These are phyloP conservation scores for Macrophomina pseudophaseolina DNA, from an alignment of 2,329 filamentous ascomycete genomes.

Conservation along the genomic window DNA sequence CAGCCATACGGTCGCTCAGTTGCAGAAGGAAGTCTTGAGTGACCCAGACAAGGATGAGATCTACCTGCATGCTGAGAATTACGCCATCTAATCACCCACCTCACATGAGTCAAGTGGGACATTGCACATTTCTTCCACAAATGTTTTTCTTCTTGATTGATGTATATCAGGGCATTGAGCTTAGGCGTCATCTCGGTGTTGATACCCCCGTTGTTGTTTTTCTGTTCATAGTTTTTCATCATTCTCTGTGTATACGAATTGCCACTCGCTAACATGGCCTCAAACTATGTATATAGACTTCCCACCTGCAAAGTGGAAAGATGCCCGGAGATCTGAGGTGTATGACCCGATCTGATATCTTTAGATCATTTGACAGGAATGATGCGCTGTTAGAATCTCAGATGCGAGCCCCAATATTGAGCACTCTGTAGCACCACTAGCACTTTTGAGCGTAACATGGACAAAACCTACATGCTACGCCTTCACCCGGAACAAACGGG, in stretches of 20 bases:
- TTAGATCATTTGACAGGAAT: too few species aligned
- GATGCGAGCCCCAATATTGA: too few species aligned
- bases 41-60: constrained; percentile 83
- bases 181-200: constrained; percentile 4
- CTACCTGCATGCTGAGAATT: constrained; percentile 94
- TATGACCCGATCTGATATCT: too few species aligned
- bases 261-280: too few species aligned
- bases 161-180: not conserved
- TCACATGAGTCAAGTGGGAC: not conserved
- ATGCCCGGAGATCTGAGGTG: too few species aligned
- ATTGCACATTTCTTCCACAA: not conserved
- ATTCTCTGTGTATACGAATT: not conserved
- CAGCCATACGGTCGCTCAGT: constrained; percentile 77
- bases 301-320: not conserved
- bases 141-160: not conserved
- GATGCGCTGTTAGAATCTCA: too few species aligned
- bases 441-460: not conserved
- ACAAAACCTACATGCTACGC: not conserved
- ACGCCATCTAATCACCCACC: constrained; percentile 68
- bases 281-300: not conserved
- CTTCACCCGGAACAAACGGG: not conserved
- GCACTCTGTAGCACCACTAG: too few species aligned
- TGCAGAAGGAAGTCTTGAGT: constrained; percentile 84
- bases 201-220: constrained; percentile 12
- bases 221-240: not conserved